Base-by-base conservation (phyloP, 164 flowering plant genomes). In the Magnolia changhungtana region DNA sequence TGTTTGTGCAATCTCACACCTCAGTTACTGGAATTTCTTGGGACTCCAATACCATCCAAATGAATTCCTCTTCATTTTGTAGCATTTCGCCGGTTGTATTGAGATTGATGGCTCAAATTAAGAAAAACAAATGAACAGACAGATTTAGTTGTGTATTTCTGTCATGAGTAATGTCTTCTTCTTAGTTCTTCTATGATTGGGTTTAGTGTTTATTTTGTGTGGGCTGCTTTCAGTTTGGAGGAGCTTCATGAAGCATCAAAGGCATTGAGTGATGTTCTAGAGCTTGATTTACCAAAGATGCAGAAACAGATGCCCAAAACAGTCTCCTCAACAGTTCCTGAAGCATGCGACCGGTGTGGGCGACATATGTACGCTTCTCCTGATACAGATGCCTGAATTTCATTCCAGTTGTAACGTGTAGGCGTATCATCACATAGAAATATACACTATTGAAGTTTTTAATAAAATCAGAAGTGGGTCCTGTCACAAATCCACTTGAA, bases 311-410 rank as follows among this genome's bases (percentile, higher is more conserved):
- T 86, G 82, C 90, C 92, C 20, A 64, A 81, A 63, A 61, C 79
- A n/a, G 71, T 14, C 1, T 76, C 85, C 23, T 63, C 80, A 55
- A 21, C 78, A 13, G 74, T 77, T 78, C 27, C 89, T 27, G 77
- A 78, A 29, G 75, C 74, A 50, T 95, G 98, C 76, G 95, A 92
- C 71, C 95, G 96, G 8, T 94, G 98, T 76, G 91, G 98, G 10
- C 82, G 94, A 75, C 76, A 80, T 69, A 70, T 83, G 79, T 88
- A 82, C 3, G 79, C 66, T 19, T 82, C 80, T 66, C 69, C 63
- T 67, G 81, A 80, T 71, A 16, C 71, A 65, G 73, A 72, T 63
- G n/a, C 58, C 52, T 76, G 70, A 76, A 63, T 8, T 72, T 21
- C 13, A 55, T 55, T 11, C 18, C 61, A 10, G 13, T 11, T 55